Evolutionary conservation across 768 basidiomycete species (phyloP).

Genomic region (Sarcomyxa edulis): DNA sequence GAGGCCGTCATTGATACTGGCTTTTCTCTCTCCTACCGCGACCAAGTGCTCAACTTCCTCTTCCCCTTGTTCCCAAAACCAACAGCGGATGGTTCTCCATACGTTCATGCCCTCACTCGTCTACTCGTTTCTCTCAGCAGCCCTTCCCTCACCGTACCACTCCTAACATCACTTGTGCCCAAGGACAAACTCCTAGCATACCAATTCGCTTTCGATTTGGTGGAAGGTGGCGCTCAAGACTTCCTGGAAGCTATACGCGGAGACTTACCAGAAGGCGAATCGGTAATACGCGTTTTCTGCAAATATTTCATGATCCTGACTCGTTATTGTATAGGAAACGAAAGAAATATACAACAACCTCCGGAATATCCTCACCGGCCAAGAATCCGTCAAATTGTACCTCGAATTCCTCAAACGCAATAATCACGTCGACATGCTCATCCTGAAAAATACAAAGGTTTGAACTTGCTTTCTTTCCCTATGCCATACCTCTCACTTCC

Average conservation of each 20-base stretch:
- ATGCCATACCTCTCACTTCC: no score
- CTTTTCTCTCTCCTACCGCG: constrained; percentile 80
- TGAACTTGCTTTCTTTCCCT: constrained; percentile 3
- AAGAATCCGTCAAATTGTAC: constrained; percentile 88
- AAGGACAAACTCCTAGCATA: constrained; percentile 78
- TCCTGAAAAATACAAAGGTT: constrained; percentile 91
- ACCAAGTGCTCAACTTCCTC: constrained; percentile 73
- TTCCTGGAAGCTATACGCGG: constrained; percentile 76
- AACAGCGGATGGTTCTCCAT: constrained; percentile 63
- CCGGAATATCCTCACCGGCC: constrained; percentile 80
- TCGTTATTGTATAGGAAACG: constrained; percentile 37
- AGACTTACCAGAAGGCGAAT: constrained; percentile 62
- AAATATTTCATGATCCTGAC: constrained; percentile 2
- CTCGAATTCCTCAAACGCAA: constrained; percentile 94
- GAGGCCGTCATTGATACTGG: constrained; percentile 88
- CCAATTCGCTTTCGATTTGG: constrained; percentile 94
- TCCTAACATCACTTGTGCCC: constrained; percentile 67
- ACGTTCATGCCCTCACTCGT: constrained; percentile 79
- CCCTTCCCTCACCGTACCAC: constrained; percentile 68
- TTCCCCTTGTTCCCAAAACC: constrained; percentile 85
- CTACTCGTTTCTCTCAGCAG: constrained; percentile 86
- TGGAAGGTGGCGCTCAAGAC: constrained; percentile 91
- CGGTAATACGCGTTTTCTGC: constrained; percentile 34
- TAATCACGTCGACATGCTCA: constrained; percentile 87
- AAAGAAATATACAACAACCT: constrained; percentile 68